phyloP scores from a whole-genome alignment of 805 yeast genomes.

The Isabelozyma heimii region DNA sequence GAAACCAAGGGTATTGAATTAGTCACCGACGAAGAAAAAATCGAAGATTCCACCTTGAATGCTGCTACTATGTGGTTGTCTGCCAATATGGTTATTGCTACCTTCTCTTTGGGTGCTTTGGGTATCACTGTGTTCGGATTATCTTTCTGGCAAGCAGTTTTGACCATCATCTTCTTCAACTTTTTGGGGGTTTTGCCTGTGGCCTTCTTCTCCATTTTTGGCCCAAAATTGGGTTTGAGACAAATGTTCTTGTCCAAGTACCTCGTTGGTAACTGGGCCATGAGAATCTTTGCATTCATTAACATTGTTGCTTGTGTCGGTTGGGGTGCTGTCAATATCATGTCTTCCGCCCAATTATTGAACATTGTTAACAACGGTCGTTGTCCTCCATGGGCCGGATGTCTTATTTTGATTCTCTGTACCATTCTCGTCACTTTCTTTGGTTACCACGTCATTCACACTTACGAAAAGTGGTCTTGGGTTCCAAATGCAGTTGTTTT shows the following conservation, averaged over 20 bases:
- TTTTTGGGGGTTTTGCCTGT: conserved; percentile 74
- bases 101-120: conserved; percentile 71
- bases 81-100: conserved; percentile 83
- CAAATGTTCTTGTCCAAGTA: conserved; percentile 82
- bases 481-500: conserved; percentile 74
- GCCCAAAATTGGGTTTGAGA: conserved; percentile 81
- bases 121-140: conserved; percentile 60
- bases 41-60: conserved; percentile 59
- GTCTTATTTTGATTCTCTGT: conserved; percentile 63
- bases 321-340: conserved; percentile 92
- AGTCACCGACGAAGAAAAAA: conserved; percentile 75
- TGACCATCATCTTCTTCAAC: conserved; percentile 70
- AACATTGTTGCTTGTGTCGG: conserved; percentile 87
- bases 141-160: conserved; percentile 69
- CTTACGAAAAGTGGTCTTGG: conserved; percentile 86
- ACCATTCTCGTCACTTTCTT: conserved; percentile 76
- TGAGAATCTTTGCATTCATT: conserved; percentile 73
- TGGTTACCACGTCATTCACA: conserved; percentile 80
- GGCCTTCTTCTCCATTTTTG: conserved; percentile 79
- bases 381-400: conserved; percentile 90
- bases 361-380: conserved; percentile 66
- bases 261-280: conserved; percentile 71
- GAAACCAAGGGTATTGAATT: conserved; percentile 74
- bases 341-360: conserved; percentile 82
- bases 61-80: conserved; percentile 91